Percentiles rank a stretch among this genome's conserved stretches.
Conservation (phyloP, 768 basidiomycete genomes). For the Phlegmacium glaucopus region DNA sequence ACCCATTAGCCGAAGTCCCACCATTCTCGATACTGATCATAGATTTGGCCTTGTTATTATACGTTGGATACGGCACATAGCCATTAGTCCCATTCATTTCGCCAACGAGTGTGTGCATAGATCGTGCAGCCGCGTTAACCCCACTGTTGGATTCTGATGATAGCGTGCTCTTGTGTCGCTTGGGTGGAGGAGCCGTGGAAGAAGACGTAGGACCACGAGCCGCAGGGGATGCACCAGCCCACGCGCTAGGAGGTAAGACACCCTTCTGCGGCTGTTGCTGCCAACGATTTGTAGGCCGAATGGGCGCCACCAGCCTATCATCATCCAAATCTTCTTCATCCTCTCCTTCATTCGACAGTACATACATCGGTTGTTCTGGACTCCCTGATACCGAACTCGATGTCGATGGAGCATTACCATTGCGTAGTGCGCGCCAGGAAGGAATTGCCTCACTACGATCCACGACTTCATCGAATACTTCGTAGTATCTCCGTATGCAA, state of each 20-base stretch:
- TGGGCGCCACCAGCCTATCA: constrained; percentile 65
- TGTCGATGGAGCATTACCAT: constrained; percentile 16
- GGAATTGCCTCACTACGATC: constrained; percentile 65
- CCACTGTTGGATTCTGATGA: constrained; percentile 17
- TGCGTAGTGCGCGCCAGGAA: constrained; percentile 27
- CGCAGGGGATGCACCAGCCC: neutral
- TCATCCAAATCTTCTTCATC: constrained; percentile 73
- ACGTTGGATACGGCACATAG: constrained; percentile 19
- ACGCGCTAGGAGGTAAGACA: neutral
- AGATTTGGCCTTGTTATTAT: constrained; percentile 49
- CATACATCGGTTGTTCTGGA: constrained; percentile 15
- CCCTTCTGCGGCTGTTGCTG: constrained; percentile 4
- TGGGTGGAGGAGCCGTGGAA: neutral
- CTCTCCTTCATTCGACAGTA: constrained; percentile 39
- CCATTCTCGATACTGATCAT: constrained; percentile 65
- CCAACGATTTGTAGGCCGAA: constrained; percentile 39
- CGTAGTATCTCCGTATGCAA: constrained; percentile 81
- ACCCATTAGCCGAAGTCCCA: constrained; percentile 25
- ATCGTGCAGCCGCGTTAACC: constrained; percentile 14
- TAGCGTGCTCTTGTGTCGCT: constrained; percentile 20
- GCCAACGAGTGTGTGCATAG: constrained; percentile 16
- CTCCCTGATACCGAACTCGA: constrained; percentile 20
- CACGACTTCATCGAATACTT: constrained; percentile 78
- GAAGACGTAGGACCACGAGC: constrained; percentile 1
- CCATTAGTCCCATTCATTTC: constrained; percentile 5